Evolutionary conservation across 169 alveolate genomes (phyloP).

Genomic region (Cryptosporidium andersoni): DNA sequence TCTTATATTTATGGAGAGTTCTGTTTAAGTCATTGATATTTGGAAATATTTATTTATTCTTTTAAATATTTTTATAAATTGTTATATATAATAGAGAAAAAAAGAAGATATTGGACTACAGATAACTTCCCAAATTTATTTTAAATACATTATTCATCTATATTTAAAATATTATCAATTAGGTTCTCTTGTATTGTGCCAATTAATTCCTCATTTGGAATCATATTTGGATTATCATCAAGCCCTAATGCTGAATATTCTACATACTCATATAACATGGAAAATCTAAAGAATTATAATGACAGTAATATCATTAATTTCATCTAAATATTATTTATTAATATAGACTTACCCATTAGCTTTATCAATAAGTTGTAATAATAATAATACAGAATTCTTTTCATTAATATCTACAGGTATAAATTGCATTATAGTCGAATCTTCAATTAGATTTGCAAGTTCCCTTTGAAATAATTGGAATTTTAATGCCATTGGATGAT

Average conservation of each 20-base stretch:
- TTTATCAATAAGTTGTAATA: constrained; percentile 81
- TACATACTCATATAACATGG: constrained; percentile 73
- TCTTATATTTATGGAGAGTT: constrained; percentile 9
- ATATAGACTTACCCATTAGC: constrained; percentile 84
- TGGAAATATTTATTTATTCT: background rate
- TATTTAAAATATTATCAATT: constrained; percentile 13
- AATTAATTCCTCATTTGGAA: constrained; percentile 73
- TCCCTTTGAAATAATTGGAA: constrained; percentile 75
- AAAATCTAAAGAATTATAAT: constrained; percentile 67
- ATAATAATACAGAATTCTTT: constrained; percentile 79
- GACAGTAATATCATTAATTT: background rate
- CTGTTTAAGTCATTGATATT: background rate
- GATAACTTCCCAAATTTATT: background rate
- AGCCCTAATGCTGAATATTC: constrained; percentile 76
- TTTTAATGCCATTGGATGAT: constrained; percentile 72
- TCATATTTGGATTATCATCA: constrained; percentile 71
- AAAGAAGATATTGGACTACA: no score
- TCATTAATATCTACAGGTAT: constrained; percentile 86
- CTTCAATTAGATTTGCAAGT: constrained; percentile 80
- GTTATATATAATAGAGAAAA: no score
- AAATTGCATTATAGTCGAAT: constrained; percentile 77
- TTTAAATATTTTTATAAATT: no score
- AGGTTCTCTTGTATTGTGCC: constrained; percentile 40
- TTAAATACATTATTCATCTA: background rate
- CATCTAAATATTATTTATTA: background rate